These are phyloP conservation scores for Funneliformis caledonium DNA, from an alignment of 371 early-diverging fungal species.

Conservation along the genomic window DNA sequence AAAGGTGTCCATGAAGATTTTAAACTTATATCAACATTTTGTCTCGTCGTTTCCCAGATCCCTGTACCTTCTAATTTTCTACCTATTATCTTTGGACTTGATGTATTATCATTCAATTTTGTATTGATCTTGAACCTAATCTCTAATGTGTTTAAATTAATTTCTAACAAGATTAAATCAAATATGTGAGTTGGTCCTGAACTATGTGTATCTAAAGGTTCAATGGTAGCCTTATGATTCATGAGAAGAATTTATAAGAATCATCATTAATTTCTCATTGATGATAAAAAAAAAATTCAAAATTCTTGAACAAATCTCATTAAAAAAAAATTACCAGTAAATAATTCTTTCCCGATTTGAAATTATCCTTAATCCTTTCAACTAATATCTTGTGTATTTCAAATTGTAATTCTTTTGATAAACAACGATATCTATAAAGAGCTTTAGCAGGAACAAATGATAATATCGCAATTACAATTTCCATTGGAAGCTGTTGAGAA, in stretches of 20 bases:
- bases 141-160: neutral
- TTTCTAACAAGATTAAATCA: slow-evolving; percentile 21
- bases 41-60: slow-evolving; percentile 26
- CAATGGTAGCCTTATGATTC: slow-evolving; percentile 23
- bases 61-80: slow-evolving; percentile 28
- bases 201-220: slow-evolving; percentile 15
- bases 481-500: slow-evolving; percentile 2
- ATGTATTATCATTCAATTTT: neutral
- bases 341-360: slow-evolving; percentile 12
- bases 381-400: slow-evolving; percentile 30
- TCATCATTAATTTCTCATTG: too few species aligned
- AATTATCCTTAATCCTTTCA: slow-evolving; percentile 14
- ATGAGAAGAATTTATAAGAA: too few species aligned
- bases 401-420: slow-evolving; percentile 25
- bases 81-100: slow-evolving; percentile 31
- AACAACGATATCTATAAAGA: slow-evolving; percentile 23
- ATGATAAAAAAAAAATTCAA: neutral
- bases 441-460: slow-evolving; percentile 21
- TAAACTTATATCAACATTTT: slow-evolving; percentile 22
- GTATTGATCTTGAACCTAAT: slow-evolving; percentile 20
- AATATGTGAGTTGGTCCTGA: slow-evolving; percentile 36
- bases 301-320: neutral
- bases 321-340: neutral
- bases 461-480: slow-evolving; percentile 27
- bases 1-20: slow-evolving; percentile 3